Base-by-base conservation (phyloP, 148 eudicot species). In the Selenicereus undatus region DNA sequence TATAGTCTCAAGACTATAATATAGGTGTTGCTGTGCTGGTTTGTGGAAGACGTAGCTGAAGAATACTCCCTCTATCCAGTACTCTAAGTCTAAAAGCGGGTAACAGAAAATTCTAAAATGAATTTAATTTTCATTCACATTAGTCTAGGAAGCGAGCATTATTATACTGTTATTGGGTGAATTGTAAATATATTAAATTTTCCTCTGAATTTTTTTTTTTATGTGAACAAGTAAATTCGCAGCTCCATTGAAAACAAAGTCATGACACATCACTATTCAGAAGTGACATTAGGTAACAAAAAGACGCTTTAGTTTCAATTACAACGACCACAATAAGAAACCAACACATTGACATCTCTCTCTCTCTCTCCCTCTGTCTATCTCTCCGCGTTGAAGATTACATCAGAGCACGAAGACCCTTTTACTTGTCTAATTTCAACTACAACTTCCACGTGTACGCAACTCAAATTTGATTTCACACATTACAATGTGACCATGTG, bases 261-360 rank as follows among this genome's bases (percentile, higher is more conserved):
- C 5, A 56, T 56, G 62, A 56, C n/a, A 56, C 0, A 20, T 20
- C 62, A 18, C 62, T 56, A 56, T 56, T 56, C 62, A 56, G 20
- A 56, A 77, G 78, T 84, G 86, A 77, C 60, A 77, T 84, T 84
- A 81, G 83, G 86, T 84, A 24, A 80, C 83, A 83, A 77, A 73
- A 77, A 81, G 74, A 71, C 58, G 78, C 36, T 73, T 51, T 77
- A 35, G 74, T 51, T 79, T 73, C 78, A 81, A 80, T 76, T 17
- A 76, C 26, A 73, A 39, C 58, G 43, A 83, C 48, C 76, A 66
- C 66, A 71, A 83, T 76, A 75, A 50, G 71, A 75, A 32, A 60
- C 1, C 75, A 75, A 75, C 52, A 74, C 43, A 75, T 26, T 79
- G 64, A 79, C 72, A 79, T 36, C 16, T 22, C 74, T 68, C 27